Percentiles rank a stretch among this genome's conserved stretches.
These are phyloP conservation scores for Agaricus blazei DNA, from an alignment of 768 basidiomycete genomes.

Conservation along the genomic window DNA sequence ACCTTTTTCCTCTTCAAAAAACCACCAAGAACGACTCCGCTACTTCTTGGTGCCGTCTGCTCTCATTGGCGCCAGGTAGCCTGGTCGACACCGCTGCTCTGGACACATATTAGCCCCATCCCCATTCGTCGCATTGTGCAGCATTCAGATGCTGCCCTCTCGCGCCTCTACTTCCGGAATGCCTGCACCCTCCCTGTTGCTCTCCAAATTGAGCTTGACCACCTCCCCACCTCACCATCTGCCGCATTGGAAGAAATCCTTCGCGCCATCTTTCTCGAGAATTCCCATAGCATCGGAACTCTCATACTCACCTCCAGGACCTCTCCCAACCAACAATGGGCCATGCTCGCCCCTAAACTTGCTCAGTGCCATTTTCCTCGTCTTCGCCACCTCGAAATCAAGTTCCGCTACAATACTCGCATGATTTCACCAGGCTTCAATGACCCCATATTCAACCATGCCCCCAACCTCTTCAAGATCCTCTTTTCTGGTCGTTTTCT, in stretches of 20 bases:
- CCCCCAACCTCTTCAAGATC: neutral
- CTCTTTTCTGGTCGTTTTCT: neutral
- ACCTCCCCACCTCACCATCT: neutral
- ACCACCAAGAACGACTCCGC: neutral
- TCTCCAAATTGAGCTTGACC: neutral
- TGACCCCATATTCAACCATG: neutral
- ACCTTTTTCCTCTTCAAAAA: too few species aligned
- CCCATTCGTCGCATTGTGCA: too few species aligned
- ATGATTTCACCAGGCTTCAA: neutral
- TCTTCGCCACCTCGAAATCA: neutral
- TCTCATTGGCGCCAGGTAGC: neutral
- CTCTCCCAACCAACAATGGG: slow-evolving; percentile 3
- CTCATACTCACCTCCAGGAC: slow-evolving; percentile 4
- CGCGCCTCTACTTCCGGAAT: too few species aligned
- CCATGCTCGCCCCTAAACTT: slow-evolving; percentile 6
- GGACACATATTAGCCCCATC: too few species aligned
- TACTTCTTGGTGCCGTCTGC: slow-evolving; percentile 2
- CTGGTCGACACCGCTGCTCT: too few species aligned
- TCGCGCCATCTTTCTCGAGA: too few species aligned
- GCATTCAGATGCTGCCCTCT: too few species aligned
- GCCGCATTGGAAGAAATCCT: neutral
- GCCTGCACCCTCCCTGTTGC: too few species aligned
- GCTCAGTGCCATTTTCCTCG: neutral
- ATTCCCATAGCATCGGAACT: neutral
- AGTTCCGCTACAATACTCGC: neutral